phyloP scores from a whole-genome alignment of 768 basidiomycete genomes.

The Pleurotus ostreatus region DNA sequence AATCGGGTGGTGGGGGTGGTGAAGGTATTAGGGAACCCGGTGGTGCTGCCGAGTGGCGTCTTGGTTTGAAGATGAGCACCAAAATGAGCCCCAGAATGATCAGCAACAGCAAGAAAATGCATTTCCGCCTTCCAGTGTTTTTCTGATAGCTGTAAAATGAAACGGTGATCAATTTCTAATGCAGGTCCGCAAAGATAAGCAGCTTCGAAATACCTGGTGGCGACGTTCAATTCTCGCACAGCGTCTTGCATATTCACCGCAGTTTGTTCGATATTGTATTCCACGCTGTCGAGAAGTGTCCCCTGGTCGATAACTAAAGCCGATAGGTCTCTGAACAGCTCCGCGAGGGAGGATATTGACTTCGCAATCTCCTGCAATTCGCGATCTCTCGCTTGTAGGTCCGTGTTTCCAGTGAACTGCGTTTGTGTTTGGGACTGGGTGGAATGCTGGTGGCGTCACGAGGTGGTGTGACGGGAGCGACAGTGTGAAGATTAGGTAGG shows the following conservation, averaged over 20 bases:
- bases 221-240: conserved; percentile 77
- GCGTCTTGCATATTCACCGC: conserved; percentile 78
- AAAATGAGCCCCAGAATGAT: conserved; percentile 86
- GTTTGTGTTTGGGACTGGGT: conserved; percentile 31
- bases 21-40: conserved; percentile 12
- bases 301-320: conserved; percentile 96
- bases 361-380: conserved; percentile 90
- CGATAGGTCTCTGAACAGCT: conserved; percentile 94
- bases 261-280: conserved; percentile 96
- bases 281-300: conserved; percentile 91
- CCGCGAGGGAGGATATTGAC: conserved; percentile 87
- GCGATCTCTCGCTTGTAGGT: conserved; percentile 44
- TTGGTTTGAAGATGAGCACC: conserved; percentile 91
- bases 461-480: conserved; percentile 18
- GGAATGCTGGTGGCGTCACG: conserved; percentile 32
- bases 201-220: conserved; percentile 61
- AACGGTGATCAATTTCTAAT: background rate
- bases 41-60: conserved; percentile 38
- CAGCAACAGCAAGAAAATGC: conserved; percentile 88
- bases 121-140: conserved; percentile 87
- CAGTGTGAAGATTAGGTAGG: conserved; percentile 1
- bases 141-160: conserved; percentile 73
- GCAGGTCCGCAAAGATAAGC: conserved; percentile 8
- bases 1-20: conserved; percentile 17
- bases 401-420: conserved; percentile 36